Conservation (phyloP, 164 flowering plant species). For the Warburgia ugandensis region DNA sequence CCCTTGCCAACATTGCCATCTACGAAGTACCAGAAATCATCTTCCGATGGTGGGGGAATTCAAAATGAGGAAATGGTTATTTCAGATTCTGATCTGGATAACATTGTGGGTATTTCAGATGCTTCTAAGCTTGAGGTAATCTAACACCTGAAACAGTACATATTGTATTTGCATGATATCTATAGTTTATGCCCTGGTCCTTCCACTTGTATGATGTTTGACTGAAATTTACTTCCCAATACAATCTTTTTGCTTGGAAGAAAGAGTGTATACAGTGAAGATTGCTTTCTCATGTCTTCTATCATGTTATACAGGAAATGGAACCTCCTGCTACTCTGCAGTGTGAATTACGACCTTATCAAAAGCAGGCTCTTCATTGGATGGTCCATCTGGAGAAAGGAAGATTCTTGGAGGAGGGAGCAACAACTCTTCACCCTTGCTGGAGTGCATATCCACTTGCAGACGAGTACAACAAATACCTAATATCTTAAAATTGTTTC, state of each 20-base stretch:
- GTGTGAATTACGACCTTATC: constrained; percentile 89
- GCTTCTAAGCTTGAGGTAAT: constrained; percentile 73
- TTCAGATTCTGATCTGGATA: constrained; percentile 76
- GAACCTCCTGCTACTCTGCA: constrained; percentile 71
- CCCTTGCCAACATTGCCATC: constrained; percentile 27
- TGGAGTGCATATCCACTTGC: constrained; percentile 88
- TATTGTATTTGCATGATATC: no score
- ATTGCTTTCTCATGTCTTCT: neutral
- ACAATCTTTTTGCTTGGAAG: no score
- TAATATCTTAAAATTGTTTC: neutral
- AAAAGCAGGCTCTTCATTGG: constrained; percentile 95
- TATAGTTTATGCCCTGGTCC: no score
- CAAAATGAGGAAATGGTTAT: constrained; percentile 51
- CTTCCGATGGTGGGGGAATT: constrained; percentile 29
- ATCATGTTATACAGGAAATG: constrained; percentile 55
- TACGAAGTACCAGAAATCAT: constrained; percentile 31
- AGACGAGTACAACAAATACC: constrained; percentile 45
- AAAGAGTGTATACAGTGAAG: no score
- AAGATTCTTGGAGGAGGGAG: constrained; percentile 52
- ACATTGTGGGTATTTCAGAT: constrained; percentile 69
- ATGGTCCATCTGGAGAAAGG: constrained; percentile 84
- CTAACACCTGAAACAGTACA: constrained; percentile 1
- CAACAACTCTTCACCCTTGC: constrained; percentile 87
- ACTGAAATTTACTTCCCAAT: no score
- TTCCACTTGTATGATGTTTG: no score